A percentile compares a stretch with the other conserved stretches of the same genome.
Evolutionary conservation across 2,329 filamentous ascomycete species (phyloP).

Genomic region (Aspergillus sp.): DNA sequence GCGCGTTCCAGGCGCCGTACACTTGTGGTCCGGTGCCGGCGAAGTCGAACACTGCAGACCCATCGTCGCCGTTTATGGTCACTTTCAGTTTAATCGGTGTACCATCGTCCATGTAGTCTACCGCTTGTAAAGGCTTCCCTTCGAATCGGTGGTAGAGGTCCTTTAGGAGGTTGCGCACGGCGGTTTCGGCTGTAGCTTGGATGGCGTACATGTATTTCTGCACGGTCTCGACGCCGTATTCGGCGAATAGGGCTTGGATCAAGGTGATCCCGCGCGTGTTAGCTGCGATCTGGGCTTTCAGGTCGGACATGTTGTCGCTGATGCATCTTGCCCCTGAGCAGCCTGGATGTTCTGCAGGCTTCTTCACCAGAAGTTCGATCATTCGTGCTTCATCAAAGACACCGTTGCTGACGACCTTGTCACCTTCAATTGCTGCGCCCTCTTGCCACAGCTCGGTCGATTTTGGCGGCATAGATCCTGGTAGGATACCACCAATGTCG

Average conservation of each 20-base stretch:
- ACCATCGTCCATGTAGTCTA: constrained; percentile 87
- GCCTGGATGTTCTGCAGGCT: constrained; percentile 72
- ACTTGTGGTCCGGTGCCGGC: constrained; percentile 76
- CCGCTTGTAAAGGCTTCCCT: constrained; percentile 68
- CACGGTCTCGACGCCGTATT: constrained; percentile 75
- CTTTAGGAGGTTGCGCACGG: constrained; percentile 72
- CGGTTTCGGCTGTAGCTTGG: constrained; percentile 74
- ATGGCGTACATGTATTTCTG: constrained; percentile 83
- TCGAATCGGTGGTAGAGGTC: constrained; percentile 68
- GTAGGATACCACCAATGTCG: constrained; percentile 79
- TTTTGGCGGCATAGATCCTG: constrained; percentile 74
- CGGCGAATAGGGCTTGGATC: constrained; percentile 71
- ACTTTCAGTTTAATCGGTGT: constrained; percentile 74
- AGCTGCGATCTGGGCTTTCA: constrained; percentile 83
- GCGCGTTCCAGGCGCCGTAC: constrained; percentile 78
- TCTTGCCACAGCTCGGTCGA: constrained; percentile 50
- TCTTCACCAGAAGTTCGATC: constrained; percentile 67
- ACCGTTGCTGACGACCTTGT: constrained; percentile 71
- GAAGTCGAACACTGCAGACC: constrained; percentile 77
- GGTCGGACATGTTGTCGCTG: constrained; percentile 79
- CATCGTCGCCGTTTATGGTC: constrained; percentile 70
- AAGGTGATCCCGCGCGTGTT: constrained; percentile 83
- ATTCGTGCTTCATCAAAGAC: constrained; percentile 77
- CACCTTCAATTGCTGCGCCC: constrained; percentile 47
- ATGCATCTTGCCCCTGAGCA: constrained; percentile 78